phyloP scores from a whole-genome alignment of 345 rosid genomes.

The Nephelium lappaceum region DNA sequence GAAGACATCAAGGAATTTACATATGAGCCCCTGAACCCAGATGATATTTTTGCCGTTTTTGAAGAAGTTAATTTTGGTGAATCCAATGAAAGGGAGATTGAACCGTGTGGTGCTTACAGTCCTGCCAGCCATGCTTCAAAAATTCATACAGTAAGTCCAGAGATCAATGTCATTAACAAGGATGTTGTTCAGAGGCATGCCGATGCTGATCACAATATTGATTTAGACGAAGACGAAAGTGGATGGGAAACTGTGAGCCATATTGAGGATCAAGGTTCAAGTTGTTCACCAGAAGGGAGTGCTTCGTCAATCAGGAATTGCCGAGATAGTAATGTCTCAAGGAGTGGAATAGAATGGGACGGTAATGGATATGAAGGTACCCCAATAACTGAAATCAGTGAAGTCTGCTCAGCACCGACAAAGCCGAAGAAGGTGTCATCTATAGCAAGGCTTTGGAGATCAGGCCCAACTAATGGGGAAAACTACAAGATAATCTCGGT shows the following conservation, averaged over 20 bases:
- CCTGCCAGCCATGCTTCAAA: constrained; percentile 54
- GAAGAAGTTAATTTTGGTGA: constrained; percentile 61
- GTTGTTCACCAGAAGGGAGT: constrained; percentile 72
- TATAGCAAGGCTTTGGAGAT: constrained; percentile 76
- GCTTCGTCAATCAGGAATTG: constrained; percentile 44
- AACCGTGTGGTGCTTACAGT: constrained; percentile 38
- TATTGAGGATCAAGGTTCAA: constrained; percentile 78
- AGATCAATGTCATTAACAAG: constrained; percentile 34
- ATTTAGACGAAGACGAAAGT: constrained; percentile 83
- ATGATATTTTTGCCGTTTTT: constrained; percentile 63
- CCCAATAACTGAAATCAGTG: constrained; percentile 60
- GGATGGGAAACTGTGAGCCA: constrained; percentile 98
- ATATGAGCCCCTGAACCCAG: constrained; percentile 64
- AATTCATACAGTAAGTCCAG: constrained; percentile 56
- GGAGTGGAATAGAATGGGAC: constrained; percentile 62
- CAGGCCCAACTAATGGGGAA: constrained; percentile 60
- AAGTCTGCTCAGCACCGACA: constrained; percentile 57
- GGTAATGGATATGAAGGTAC: constrained; percentile 58
- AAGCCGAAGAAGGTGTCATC: constrained; percentile 72
- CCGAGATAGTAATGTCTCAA: constrained; percentile 51
- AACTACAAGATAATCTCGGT: constrained; percentile 67
- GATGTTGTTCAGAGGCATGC: constrained; percentile 42
- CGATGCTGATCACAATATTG: constrained; percentile 46
- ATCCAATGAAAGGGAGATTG: constrained; percentile 45
- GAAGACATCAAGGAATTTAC: constrained; percentile 61